Evolutionary conservation across 1,284 basidiomycete genomes (phyloP), one percentile per base, ranked within the genome.

Genomic region (Cutaneotrichosporon dermatis): DNA sequence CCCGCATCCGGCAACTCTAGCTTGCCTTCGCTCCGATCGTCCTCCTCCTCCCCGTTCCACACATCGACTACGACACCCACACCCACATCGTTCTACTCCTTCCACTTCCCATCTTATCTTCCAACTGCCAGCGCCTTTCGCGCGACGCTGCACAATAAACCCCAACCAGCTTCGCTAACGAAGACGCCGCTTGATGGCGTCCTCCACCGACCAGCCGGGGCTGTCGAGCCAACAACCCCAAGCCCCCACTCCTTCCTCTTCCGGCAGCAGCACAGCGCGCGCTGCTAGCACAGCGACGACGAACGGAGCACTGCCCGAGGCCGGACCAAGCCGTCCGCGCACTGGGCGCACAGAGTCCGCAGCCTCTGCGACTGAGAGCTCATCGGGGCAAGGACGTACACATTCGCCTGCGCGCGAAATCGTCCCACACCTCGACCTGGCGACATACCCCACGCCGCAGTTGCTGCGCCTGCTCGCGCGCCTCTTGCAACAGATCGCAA

Each of bases 401-500:
- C 34, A 35, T 12, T 35, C 37, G 10, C 36, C 50, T 9, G 13
- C 50, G 10, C 37, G 50, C 50, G 50, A 39, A 35, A 40, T 40
- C 37, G 16, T 35, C 2, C 72, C 67, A 41, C 80, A 80, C 61
- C 76, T 85, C 62, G 82, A 85, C 64, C 76, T 85, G 13, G 82
- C 81, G 11, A 79, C 77, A 2, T 84, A 80, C 64, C 82, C 84
- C 0, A 79, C 83, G 0, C 76, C 79, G 40, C 80, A 92, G 57
- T 84, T 99, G 10, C 83, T 99, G 49, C 86, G 85, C 37, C 85
- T 96, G 12, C 86, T 99, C 15, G 93, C 95, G 0, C 86, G 86
- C 3, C 81, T 98, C 12, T 83, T 99, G 60, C 87, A 90, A 51
- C 90, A 93, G 77, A 97, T 98, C 72, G 92, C 95, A 4, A 85